Evolutionary conservation across 148 eudicot genomes (phyloP).

Genomic region (Rhododendron molle): DNA sequence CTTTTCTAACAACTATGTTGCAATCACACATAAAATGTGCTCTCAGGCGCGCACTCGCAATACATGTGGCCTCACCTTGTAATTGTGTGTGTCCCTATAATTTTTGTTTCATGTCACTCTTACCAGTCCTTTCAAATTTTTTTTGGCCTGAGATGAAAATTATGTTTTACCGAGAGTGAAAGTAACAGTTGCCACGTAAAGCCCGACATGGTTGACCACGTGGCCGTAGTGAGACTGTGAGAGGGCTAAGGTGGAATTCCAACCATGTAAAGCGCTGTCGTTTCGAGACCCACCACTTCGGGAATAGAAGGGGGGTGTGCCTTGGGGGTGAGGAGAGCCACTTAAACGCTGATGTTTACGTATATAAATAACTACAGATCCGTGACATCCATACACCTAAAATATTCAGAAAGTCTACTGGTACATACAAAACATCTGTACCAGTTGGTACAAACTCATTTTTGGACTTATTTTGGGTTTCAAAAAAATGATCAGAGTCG

Average conservation of each 20-base stretch:
- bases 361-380: neutral
- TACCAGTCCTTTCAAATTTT: neutral
- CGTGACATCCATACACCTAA: too few relatives aligned
- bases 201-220: slow-evolving; percentile 3
- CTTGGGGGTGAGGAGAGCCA: neutral
- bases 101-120: neutral
- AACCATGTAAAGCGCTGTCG: slow-evolving; percentile 8
- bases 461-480: too few relatives aligned
- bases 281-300: neutral
- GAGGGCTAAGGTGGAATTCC: neutral
- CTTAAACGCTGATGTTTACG: neutral
- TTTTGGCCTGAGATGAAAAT: neutral
- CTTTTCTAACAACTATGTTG: neutral
- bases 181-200: neutral
- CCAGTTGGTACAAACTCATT: too few relatives aligned
- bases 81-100: too few relatives aligned
- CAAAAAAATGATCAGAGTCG: too few relatives aligned
- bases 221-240: neutral
- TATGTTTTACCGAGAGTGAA: neutral
- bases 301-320: too few relatives aligned
- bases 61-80: too few relatives aligned
- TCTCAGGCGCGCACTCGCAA: too few relatives aligned
- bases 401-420: too few relatives aligned
- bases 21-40: too few relatives aligned
- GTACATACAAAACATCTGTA: too few relatives aligned